Base-by-base conservation (phyloP, 495 filamentous ascomycete genomes). In the Penicillium lagena region DNA sequence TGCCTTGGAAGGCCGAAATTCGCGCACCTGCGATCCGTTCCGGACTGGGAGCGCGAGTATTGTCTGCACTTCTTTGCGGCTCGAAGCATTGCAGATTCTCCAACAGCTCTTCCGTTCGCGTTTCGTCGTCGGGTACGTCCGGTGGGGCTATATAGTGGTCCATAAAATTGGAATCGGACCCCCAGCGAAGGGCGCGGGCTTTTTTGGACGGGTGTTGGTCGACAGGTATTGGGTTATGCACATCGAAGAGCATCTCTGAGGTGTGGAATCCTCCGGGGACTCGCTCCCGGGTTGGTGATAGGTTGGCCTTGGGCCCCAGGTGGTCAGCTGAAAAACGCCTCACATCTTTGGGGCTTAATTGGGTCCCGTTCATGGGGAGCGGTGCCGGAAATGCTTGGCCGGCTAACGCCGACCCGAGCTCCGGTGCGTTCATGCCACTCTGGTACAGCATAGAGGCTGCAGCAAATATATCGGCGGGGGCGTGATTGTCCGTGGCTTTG, bases 91-190 rank as follows among this genome's bases (percentile, higher is more conserved):
- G 70, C 11, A 86, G 46, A 30, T 72, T 67, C 7, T 70, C 62
- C n/a, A 82, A 49, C 13, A 81, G 64, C 15, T 75, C 68, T 35
- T 71, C 68, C 27, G 72, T 72, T 22, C 77, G 62, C 13, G 76
- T 67, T 43, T 80, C 77, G 32, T 68, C 72, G n/a, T 77, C 74
- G 11, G 79, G 75, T 41, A 76, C 70, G 28, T 73, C 67, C 4
- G 74, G 67, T 3, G 63, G 68, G 7, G 77, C 70, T 12, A 78
- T 60, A 51, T 79, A 87, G 12, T 78, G 73, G 9, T 68, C 64
- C 50, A 67, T 71, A 47, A 88, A 88, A 40, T 68, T 72, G 6
- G 70, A 55, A 62, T 88, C 84, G 0, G 84, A 83, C 13, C 84
- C 84, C 73, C 78, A 88, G 12, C 76, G 77, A 22, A 85, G 60